Base-by-base conservation (phyloP, 164 flowering plant genomes). In the Malania oleifera region DNA sequence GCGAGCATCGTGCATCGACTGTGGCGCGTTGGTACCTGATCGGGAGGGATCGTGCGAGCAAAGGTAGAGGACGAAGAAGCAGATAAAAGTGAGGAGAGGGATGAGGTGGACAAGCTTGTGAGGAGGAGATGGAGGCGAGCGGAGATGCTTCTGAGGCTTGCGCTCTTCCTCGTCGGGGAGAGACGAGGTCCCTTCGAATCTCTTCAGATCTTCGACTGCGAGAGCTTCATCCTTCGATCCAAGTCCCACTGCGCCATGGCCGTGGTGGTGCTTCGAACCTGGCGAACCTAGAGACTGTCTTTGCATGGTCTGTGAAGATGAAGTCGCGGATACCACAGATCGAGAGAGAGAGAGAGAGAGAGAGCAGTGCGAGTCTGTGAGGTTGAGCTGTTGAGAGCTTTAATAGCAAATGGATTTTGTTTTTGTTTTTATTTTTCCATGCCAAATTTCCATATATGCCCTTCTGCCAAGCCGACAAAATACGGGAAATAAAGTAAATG, bases 31-130 rank as follows among this genome's bases (percentile, higher is more conserved):
- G n/a, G 28, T 67, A 86, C 95, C 89, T 59, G 74, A 68, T 45
- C 39, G 83, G 35, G 88, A 67, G 20, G 95, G 95, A 55, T 62
- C 64, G 69, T 82, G 80, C 43, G 95, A 87, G 57, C 61, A 69
- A 71, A 87, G 82, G 50, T 77, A 86, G 52, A 86, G 89, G 57
- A 84, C 35, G 59, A 84, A 72, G 67, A 87, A 76, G 70, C 91
- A 87, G 65, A 81, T 22, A 57, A 87, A 54, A 0, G 76, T 81
- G 60, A 87, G 81, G 24, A 83, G 25, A 0, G 95, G 95, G 15
- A 84, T 81, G 50, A 80, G 64, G 67, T 87, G 95, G 45, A 87
- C 73, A 50, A 74, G 61, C 52, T 63, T 77, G 54, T 83, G 80
- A 7, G 77, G 61, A 7, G 29, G 54, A 13, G 56, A 14, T 10